These are phyloP conservation scores for Auriscalpium microsporum DNA, from an alignment of 768 basidiomycete species.

Conservation along the genomic window DNA sequence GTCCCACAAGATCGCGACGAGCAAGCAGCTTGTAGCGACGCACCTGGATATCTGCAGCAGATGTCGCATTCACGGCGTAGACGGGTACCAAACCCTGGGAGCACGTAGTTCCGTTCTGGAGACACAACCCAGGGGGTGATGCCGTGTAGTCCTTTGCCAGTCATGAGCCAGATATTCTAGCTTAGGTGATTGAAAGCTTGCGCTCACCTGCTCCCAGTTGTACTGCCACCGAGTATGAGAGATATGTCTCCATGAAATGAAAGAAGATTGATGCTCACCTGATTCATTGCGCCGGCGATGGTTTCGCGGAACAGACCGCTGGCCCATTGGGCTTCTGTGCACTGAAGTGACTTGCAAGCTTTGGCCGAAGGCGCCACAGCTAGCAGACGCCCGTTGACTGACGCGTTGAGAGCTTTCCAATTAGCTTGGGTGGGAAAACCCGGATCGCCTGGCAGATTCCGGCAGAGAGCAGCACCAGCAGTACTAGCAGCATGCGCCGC, in stretches of 20 bases:
- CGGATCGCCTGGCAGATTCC: slow-evolving; percentile 10
- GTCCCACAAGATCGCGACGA: not conserved
- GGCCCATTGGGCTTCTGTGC: slow-evolving; percentile 9
- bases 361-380: slow-evolving; percentile 6
- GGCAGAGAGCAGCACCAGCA: slow-evolving; percentile 1
- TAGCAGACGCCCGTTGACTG: slow-evolving; percentile 3
- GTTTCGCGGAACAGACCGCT: slow-evolving; percentile 10
- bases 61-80: slow-evolving; percentile 12
- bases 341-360: slow-evolving; percentile 1
- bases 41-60: slow-evolving; percentile 8
- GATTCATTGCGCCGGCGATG: slow-evolving; percentile 11
- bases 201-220: slow-evolving; percentile 12
- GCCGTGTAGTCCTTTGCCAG: not conserved
- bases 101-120: slow-evolving; percentile 7
- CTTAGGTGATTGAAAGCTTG: too few species aligned
- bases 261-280: not conserved
- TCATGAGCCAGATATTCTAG: not conserved
- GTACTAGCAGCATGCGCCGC: too few species aligned
- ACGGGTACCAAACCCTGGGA: slow-evolving; percentile 10
- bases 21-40: not conserved
- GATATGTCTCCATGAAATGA: not conserved
- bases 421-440: slow-evolving; percentile 3
- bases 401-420: slow-evolving; percentile 11
- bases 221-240: not conserved
- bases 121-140: slow-evolving; percentile 1